Percentiles rank a stretch among this genome's conserved stretches.
phyloP scores from a whole-genome alignment of 257 asterid species.

The Salvia hispanica region DNA sequence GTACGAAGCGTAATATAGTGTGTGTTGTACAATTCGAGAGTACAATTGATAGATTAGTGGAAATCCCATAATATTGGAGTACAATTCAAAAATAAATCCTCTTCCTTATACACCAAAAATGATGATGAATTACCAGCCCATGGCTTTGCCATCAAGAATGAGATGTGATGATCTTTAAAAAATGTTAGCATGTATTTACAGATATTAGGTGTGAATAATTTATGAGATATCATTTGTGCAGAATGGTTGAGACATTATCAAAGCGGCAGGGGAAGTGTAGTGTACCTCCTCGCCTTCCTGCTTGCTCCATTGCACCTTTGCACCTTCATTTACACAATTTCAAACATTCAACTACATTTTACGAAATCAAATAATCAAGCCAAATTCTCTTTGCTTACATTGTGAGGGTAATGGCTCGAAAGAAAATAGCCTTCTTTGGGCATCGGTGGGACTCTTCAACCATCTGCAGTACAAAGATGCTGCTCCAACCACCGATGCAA shows the following conservation, averaged over 20 bases:
- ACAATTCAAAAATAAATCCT: no score
- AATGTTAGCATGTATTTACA: conserved; percentile 27
- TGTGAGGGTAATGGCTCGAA: conserved; percentile 45
- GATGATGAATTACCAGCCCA: background rate
- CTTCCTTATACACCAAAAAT: no score
- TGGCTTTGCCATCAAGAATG: conserved; percentile 26
- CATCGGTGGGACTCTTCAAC: conserved; percentile 77
- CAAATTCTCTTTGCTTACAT: conserved; percentile 32
- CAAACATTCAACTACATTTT: no score
- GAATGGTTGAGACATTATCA: conserved; percentile 3
- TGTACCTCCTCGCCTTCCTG: conserved; percentile 11
- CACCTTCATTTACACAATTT: background rate
- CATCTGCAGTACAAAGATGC: conserved; percentile 82
- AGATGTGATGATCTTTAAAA: conserved; percentile 23
- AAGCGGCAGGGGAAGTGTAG: background rate
- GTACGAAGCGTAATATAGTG: no score
- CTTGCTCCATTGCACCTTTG: conserved; percentile 21
- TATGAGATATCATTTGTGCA: background rate
- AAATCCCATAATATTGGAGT: no score
- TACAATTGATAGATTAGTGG: no score
- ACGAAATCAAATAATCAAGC: no score
- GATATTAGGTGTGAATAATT: background rate
- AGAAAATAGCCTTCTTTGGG: conserved; percentile 75
- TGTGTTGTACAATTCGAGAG: no score
- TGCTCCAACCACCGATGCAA: conserved; percentile 80